Conservation (phyloP, 768 basidiomycete species). For the Calvatia gigantea region DNA sequence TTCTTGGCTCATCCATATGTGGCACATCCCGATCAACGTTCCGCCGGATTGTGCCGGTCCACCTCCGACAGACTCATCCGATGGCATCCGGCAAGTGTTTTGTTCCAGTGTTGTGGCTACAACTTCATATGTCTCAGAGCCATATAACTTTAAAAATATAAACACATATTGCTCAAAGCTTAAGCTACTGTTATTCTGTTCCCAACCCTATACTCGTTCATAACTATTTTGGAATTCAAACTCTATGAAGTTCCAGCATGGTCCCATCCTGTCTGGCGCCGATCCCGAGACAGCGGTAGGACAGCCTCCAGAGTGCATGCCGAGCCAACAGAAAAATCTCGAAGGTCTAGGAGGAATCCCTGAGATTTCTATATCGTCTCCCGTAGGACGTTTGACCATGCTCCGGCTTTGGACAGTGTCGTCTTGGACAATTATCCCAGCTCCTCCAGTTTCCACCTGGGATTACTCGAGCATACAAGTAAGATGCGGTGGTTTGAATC, state of each 20-base stretch:
- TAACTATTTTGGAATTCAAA: neutral
- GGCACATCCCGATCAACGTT: constrained; percentile 14
- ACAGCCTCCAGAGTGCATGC: constrained; percentile 8
- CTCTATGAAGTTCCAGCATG: neutral
- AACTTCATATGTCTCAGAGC: neutral
- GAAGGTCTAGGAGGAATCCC: neutral
- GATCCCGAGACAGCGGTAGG: neutral
- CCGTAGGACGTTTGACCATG: no score
- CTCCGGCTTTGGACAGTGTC: no score
- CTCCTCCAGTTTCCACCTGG: no score
- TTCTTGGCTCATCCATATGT: constrained; percentile 17
- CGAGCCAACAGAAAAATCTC: constrained; percentile 14
- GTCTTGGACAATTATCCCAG: no score
- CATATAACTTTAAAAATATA: neutral
- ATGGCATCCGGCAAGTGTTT: no score
- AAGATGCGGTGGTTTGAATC: no score
- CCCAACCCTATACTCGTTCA: neutral
- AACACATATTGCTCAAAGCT: neutral
- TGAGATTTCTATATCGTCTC: no score
- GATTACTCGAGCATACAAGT: no score
- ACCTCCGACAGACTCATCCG: constrained; percentile 1
- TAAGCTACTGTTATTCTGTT: constrained; percentile 8
- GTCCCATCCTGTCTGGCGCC: neutral
- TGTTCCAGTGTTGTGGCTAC: no score
- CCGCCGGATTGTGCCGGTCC: constrained; percentile 19